Base-by-base conservation (phyloP, 495 filamentous ascomycete species). In the Penicillium daleae region DNA sequence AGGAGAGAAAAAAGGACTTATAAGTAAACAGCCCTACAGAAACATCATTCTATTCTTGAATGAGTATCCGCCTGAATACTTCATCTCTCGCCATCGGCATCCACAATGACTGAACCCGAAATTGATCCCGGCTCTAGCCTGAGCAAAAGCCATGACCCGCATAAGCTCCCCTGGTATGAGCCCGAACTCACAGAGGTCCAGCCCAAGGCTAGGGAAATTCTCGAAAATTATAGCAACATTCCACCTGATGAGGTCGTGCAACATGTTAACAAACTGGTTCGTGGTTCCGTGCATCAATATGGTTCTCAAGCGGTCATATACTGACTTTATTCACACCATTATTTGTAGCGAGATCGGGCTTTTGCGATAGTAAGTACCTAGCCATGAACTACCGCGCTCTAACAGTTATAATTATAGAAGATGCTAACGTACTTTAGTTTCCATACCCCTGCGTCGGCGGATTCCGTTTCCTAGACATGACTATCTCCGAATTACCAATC, bases 361-460 rank as follows among this genome's bases (percentile, higher is more conserved):
- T 70, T 64, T 32, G 55, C 63, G 15, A 61, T 72, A 22, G 67
- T 72, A 48, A 59, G 69, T 63, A n/a, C n/a, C n/a, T n/a, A 3
- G 0, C 8, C 9, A 22, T 2, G 3, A 37, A 9, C 5, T 13
- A n/a, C 3, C 13, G 1, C n/a, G 5, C 22, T 5, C 22, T 27
- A 5, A 8, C 1, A n/a, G n/a, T n/a, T n/a, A n/a, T n/a, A n/a
- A n/a, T n/a, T n/a, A n/a, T n/a, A n/a, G n/a, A n/a, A n/a, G 8
- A 52, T 58, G 13, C 51, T 60, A 53, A 65, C 5, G 13, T 5
- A 0, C 10, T 7, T 27, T 26, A 75, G 73, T 71, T 73, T 56
- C 79, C 78, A 2, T 84, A 83, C 60, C 80, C 83, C 21, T 86
- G 81, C 70, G 78, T 86, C 61, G 83, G 85, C 5, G 74, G 75